Conservation (phyloP, 2,329 filamentous ascomycete species). For the Amauroascus verrucosus region DNA sequence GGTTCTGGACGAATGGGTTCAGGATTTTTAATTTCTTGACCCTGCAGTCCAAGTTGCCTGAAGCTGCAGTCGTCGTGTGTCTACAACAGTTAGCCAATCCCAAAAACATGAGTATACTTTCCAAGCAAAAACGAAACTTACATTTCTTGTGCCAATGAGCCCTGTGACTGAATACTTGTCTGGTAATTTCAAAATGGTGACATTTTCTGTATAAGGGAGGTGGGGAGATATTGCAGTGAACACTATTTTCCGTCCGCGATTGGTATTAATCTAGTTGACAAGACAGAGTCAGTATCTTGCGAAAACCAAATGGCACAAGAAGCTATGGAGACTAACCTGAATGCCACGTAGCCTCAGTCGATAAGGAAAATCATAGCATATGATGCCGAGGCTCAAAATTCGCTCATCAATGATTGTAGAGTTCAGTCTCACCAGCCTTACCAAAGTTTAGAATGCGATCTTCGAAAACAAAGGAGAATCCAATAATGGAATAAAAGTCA, state of each 20-base stretch:
- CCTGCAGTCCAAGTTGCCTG: background rate
- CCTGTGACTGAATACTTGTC: slow-evolving; percentile 5
- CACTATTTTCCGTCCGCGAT: background rate
- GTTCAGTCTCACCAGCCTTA: background rate
- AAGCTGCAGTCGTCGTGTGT: background rate
- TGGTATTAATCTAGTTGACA: slow-evolving; percentile 2
- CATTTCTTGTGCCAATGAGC: background rate
- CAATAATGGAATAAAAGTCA: background rate
- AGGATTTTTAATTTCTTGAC: background rate
- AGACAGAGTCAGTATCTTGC: no score
- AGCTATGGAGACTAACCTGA: background rate
- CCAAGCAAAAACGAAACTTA: no score
- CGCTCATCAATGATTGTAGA: slow-evolving; percentile 11
- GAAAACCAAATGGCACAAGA: no score
- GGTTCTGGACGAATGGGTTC: background rate
- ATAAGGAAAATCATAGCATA: background rate
- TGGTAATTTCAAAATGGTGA: background rate
- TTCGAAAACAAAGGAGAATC: slow-evolving; percentile 2
- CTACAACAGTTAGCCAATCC: background rate
- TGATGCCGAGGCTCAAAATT: background rate
- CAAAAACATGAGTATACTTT: no score
- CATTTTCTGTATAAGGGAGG: background rate
- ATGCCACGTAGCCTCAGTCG: background rate
- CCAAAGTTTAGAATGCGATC: background rate
- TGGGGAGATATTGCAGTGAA: slow-evolving; percentile 4